A percentile compares a stretch with the other conserved stretches of the same genome.
These are phyloP conservation scores for Fusarium udum DNA, from an alignment of 2,329 filamentous ascomycete species.

Conservation along the genomic window DNA sequence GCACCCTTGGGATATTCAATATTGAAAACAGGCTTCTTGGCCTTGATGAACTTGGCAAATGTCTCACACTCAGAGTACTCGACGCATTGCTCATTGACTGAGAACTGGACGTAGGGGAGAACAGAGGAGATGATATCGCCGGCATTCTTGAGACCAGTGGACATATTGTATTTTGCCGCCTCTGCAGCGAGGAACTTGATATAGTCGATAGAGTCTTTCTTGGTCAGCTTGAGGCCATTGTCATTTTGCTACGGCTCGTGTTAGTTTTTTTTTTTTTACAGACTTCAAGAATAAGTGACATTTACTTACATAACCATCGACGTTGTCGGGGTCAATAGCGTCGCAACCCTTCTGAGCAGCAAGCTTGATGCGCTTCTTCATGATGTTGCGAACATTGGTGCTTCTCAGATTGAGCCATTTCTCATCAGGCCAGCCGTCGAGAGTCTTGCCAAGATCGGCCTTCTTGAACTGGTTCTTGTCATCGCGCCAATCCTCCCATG, in stretches of 20 bases:
- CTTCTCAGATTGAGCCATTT: constrained; percentile 71
- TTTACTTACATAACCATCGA: constrained; percentile 68
- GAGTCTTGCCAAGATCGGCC: constrained; percentile 64
- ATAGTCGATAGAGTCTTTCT: constrained; percentile 65
- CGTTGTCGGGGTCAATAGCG: constrained; percentile 76
- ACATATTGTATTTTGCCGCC: constrained; percentile 63
- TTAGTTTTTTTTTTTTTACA: neutral
- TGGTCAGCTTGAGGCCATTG: constrained; percentile 69
- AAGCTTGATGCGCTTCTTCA: constrained; percentile 67
- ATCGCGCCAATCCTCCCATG: constrained; percentile 70
- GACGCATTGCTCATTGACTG: constrained; percentile 76
- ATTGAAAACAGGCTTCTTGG: constrained; percentile 75
- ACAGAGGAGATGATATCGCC: constrained; percentile 64
- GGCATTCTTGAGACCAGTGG: constrained; percentile 75
- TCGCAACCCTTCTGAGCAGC: constrained; percentile 72
- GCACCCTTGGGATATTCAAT: constrained; percentile 73
- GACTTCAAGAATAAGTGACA: neutral
- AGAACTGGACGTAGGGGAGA: constrained; percentile 66
- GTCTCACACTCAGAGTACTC: constrained; percentile 67
- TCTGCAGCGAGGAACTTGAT: constrained; percentile 67
- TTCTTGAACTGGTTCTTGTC: constrained; percentile 65
- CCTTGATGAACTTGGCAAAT: constrained; percentile 66
- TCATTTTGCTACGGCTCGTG: constrained; percentile 58
- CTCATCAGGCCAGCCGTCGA: constrained; percentile 74
- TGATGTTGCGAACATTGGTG: constrained; percentile 69